phyloP scores from a whole-genome alignment of 2,329 filamentous ascomycete species.

The Colletotrichum sp. region DNA sequence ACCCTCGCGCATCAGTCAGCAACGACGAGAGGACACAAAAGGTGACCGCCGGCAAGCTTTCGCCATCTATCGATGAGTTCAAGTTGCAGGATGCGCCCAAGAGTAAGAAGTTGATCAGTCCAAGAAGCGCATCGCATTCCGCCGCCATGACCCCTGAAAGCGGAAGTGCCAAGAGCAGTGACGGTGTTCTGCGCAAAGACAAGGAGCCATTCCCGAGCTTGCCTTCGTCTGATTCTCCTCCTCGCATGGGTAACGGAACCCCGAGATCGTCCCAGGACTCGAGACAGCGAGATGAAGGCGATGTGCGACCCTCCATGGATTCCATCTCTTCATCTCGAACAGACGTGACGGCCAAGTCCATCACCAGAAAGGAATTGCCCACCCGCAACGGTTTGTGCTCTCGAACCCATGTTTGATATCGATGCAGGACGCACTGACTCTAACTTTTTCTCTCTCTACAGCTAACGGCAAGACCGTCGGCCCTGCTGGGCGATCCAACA shows the following conservation, averaged over 20 bases:
- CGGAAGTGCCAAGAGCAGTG: constrained; percentile 36
- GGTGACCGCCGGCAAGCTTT: constrained; percentile 40
- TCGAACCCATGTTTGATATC: constrained; percentile 18
- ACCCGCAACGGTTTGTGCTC: constrained; percentile 48
- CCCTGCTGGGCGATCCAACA: constrained; percentile 23
- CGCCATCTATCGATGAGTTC: constrained; percentile 63
- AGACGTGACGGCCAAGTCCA: constrained; percentile 49
- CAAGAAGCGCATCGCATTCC: constrained; percentile 50
- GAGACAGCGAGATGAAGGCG: constrained; percentile 60
- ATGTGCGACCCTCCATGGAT: constrained; percentile 47
- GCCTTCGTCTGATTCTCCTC: constrained; percentile 33
- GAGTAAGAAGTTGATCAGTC: constrained; percentile 52
- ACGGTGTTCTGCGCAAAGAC: constrained; percentile 40
- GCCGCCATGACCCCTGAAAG: constrained; percentile 43
- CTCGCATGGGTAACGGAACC: constrained; percentile 38
- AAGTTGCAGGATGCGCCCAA: constrained; percentile 83
- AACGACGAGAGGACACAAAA: constrained; percentile 40
- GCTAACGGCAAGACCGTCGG: constrained; percentile 37
- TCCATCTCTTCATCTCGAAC: constrained; percentile 44
- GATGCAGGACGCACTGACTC: constrained; percentile 17
- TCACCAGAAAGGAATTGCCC: constrained; percentile 70
- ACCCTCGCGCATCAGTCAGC: constrained; percentile 1
- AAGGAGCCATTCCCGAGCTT: constrained; percentile 30
- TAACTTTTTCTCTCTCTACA: constrained; percentile 26
- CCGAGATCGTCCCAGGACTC: constrained; percentile 65